Conservation (phyloP, 495 filamentous ascomycete genomes). For the Apiosordaria backusii region DNA sequence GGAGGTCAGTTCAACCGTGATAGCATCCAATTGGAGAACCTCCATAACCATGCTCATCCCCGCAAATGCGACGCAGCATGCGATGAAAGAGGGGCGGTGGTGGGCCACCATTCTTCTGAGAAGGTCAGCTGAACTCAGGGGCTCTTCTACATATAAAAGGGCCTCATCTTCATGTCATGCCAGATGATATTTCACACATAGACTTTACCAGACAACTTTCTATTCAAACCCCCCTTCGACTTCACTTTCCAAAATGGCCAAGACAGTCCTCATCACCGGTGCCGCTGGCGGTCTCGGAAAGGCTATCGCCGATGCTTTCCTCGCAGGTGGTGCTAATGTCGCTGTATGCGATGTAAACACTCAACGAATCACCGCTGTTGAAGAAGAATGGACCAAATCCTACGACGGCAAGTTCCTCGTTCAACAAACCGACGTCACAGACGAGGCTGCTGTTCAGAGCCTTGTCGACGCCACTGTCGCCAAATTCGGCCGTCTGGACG, state of each 20-base stretch:
- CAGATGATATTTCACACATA: too few relatives aligned
- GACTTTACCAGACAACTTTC: neutral
- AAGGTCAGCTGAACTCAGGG: neutral
- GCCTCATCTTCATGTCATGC: neutral
- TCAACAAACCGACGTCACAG: conserved; percentile 34
- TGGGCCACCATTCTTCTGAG: neutral
- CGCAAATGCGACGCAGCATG: neutral
- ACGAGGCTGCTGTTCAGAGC: conserved; percentile 34
- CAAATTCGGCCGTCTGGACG: conserved; percentile 44
- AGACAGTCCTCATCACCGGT: conserved; percentile 45
- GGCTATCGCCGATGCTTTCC: conserved; percentile 37
- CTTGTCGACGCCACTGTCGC: conserved; percentile 35
- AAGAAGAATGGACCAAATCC: conserved; percentile 27
- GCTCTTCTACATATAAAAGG: neutral
- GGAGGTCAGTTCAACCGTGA: neutral
- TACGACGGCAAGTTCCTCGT: conserved; percentile 30
- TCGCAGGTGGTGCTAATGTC: conserved; percentile 42
- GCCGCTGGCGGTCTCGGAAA: conserved; percentile 43
- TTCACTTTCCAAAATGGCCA: conserved; percentile 12
- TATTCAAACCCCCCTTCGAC: neutral
- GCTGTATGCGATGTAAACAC: conserved; percentile 46
- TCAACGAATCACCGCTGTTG: conserved; percentile 34
- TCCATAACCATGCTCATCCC: neutral
- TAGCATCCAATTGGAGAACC: neutral
- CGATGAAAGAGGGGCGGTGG: neutral